These are phyloP conservation scores for Pulveroboletus frians DNA, from an alignment of 768 basidiomycete species.

Conservation along the genomic window DNA sequence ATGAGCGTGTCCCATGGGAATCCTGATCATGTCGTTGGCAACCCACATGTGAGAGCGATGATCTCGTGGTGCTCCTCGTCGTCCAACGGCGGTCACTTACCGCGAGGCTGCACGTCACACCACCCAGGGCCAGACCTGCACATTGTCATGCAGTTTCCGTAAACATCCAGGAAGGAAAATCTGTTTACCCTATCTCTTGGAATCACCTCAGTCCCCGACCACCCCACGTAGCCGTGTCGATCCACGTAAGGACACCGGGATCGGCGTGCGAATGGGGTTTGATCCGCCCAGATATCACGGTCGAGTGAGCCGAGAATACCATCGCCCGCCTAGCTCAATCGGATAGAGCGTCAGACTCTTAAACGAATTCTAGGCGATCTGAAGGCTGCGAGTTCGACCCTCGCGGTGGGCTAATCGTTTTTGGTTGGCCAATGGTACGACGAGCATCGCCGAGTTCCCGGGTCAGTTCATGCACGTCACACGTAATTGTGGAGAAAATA, in stretches of 20 bases:
- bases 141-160: background rate
- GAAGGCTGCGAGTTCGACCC: conserved; percentile 63
- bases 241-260: background rate
- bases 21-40: background rate
- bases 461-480: too few species aligned
- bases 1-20: too few species aligned
- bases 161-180: background rate
- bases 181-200: background rate
- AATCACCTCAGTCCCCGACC: background rate
- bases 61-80: too few species aligned
- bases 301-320: too few species aligned
- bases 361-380: conserved; percentile 41
- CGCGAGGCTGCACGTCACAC: background rate
- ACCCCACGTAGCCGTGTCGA: background rate
- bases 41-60: too few species aligned
- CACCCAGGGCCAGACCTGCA: background rate
- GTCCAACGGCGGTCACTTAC: too few species aligned
- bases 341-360: conserved; percentile 67
- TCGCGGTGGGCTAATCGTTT: conserved; percentile 50
- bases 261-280: background rate
- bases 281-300: too few species aligned
- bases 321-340: conserved; percentile 60
- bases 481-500: background rate
- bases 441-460: too few species aligned
- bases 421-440: too few species aligned